Evolutionary conservation across 345 rosid genomes (phyloP).

Genomic region (Populus deltoides): DNA sequence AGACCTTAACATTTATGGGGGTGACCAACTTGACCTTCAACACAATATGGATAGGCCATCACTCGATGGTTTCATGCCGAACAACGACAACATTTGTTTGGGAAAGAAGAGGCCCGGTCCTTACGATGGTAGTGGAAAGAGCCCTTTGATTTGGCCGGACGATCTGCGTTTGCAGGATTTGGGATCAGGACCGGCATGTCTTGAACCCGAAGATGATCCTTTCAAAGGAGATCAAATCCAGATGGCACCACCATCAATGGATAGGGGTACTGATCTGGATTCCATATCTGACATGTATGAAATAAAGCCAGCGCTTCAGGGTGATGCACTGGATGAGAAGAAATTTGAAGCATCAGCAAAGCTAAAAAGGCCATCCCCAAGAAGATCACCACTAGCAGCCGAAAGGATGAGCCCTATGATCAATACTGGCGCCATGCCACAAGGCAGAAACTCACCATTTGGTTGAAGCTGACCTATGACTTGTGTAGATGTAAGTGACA

Average conservation of each 20-base stretch:
- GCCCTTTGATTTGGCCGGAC: slow-evolving; percentile 78
- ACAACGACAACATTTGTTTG: slow-evolving; percentile 43
- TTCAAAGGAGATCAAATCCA: slow-evolving; percentile 35
- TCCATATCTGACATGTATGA: slow-evolving; percentile 74
- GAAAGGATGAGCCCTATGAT: slow-evolving; percentile 57
- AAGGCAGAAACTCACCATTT: slow-evolving; percentile 59
- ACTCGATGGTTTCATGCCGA: slow-evolving; percentile 46
- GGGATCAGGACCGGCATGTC: slow-evolving; percentile 31
- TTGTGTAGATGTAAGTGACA: slow-evolving; percentile 11
- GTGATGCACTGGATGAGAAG: slow-evolving; percentile 51
- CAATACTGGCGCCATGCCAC: slow-evolving; percentile 41
- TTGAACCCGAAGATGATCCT: slow-evolving; percentile 42
- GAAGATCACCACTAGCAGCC: slow-evolving; percentile 48
- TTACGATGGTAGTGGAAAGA: slow-evolving; percentile 58
- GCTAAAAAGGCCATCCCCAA: slow-evolving; percentile 66
- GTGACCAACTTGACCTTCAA: slow-evolving; percentile 51
- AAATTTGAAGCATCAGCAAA: slow-evolving; percentile 42
- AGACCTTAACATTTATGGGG: slow-evolving; percentile 87
- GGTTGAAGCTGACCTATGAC: slow-evolving; percentile 35
- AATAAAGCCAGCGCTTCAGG: slow-evolving; percentile 52
- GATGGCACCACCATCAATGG: slow-evolving; percentile 51
- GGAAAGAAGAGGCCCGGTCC: slow-evolving; percentile 73
- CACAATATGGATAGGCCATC: slow-evolving; percentile 62
- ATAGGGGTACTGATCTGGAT: slow-evolving; percentile 45
- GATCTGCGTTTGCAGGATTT: slow-evolving; percentile 60